Evolutionary conservation across 2,329 filamentous ascomycete species (phyloP), one percentile per base, ranked within the genome.

Genomic region (Fusarium penzigii): DNA sequence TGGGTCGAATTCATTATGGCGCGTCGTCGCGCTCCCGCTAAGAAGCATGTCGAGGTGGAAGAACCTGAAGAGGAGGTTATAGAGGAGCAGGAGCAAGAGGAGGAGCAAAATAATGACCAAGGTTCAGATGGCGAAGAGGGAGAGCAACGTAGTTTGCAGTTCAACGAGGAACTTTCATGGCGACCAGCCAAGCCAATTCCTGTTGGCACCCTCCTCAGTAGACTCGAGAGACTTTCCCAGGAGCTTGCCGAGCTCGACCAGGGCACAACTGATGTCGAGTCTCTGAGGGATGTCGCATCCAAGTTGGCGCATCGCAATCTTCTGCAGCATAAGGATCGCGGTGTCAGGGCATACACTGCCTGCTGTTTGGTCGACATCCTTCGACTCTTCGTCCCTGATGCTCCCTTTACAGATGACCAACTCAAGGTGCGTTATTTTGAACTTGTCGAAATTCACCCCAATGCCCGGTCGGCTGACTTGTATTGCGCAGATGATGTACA

Each of bases 301-400:
- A 90, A 96, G 65, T 81, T 99, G 42, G 90, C 87, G 6, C 86
- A 87, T 58, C 85, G 87, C 55, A 91, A 94, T 66, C 78, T 99
- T 20, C 75, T 99, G 43, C 85, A 84, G 53, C 94, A 99, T 74
- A 96, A 96, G 75, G 94, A 99, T 71, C 89, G 87, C 59, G 94
- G 94, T 50, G 92, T 99, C 59, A 88, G 89, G 71, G 93, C 94
- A 25, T 96, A 89, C 77, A 84, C 90, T 32, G 87, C 92, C 41
- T 90, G 90, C 66, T 97, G 92, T 70, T 79, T 97, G 55, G 92
- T 97, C 49, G 94, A 99, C 70, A 89, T 99, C 62, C 83, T 99
- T 68, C 88, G 90, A 64, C 81, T 99, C 51, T 96, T 91, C 73
- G 94, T 94, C 29, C 94, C 94, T 1, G 88, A 97, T 78, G 94